A percentile compares a stretch with the other conserved stretches of the same genome.
Conservation (phyloP, 2,329 filamentous ascomycete species). For the Ophiostoma novo-ulmi region DNA sequence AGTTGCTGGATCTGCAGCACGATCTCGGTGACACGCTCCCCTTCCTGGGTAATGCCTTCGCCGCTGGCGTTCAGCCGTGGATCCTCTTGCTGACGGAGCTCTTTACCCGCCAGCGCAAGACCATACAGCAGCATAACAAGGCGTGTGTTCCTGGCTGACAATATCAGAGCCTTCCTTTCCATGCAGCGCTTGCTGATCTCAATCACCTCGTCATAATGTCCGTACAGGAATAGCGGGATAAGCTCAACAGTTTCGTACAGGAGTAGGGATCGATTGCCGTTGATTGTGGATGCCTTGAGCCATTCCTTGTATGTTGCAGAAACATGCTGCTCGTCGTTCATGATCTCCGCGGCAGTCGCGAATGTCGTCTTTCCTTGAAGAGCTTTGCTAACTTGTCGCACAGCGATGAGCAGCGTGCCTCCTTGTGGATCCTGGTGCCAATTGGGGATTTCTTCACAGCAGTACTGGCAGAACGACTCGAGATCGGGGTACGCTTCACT, state of each 20-base stretch:
- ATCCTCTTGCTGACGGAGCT: slow-evolving; percentile 48
- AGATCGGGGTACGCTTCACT: slow-evolving; percentile 65
- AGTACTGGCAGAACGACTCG: slow-evolving; percentile 64
- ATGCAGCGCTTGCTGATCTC: slow-evolving; percentile 51
- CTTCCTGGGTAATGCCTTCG: slow-evolving; percentile 27
- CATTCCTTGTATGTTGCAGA: slow-evolving; percentile 55
- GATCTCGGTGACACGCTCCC: slow-evolving; percentile 39
- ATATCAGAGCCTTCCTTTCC: slow-evolving; percentile 46
- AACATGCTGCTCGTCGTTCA: slow-evolving; percentile 65
- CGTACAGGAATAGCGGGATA: slow-evolving; percentile 58
- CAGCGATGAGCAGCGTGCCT: slow-evolving; percentile 61
- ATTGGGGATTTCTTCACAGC: slow-evolving; percentile 67
- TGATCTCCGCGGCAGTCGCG: slow-evolving; percentile 48
- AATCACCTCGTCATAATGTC: slow-evolving; percentile 56
- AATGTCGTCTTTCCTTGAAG: slow-evolving; percentile 67
- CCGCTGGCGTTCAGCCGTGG: slow-evolving; percentile 35
- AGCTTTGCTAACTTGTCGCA: slow-evolving; percentile 62
- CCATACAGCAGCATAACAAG: slow-evolving; percentile 57
- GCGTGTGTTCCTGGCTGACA: slow-evolving; percentile 56
- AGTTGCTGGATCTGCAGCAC: slow-evolving; percentile 51
- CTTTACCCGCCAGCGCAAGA: slow-evolving; percentile 49
- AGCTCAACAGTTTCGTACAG: slow-evolving; percentile 66
- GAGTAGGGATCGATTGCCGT: slow-evolving; percentile 59
- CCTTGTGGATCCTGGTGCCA: slow-evolving; percentile 69
- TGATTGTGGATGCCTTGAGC: slow-evolving; percentile 47